Evolutionary conservation across 2,329 filamentous ascomycete genomes (phyloP), one percentile per base, ranked within the genome.

Genomic region (Juglanconis sp.): DNA sequence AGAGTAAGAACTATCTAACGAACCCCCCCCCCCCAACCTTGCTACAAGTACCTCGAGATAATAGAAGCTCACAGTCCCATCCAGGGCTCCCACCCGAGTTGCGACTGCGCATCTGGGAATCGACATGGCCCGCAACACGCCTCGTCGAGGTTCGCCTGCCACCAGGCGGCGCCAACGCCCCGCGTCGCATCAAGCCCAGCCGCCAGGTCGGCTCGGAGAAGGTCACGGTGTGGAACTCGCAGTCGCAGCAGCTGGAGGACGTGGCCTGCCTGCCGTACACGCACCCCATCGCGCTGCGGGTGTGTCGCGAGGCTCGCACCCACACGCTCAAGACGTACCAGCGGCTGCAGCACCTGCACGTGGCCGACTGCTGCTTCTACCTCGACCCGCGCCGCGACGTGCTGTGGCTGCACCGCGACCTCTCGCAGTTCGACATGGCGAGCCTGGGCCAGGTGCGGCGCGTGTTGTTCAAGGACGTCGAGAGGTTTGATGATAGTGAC

Each of bases 391-490:
- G 10, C 2, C 56, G 44, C 17, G 62, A 63, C 49, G 56, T 63
- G 42, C 48, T 63, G 36, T 63, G 62, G 62, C 62, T 63, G 54
- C 61, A 63, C 38, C 61, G 58, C 30, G 61, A 63, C 55, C 58
- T 63, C 40, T 61, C 58, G 54, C 61, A 63, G 54, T 63, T 63
- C 52, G 54, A 57, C 54, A 44, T 47, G 51, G 38, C 51, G 2
- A 53, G 55, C 40, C 50, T 63, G 47, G 35, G 47, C 7, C 30
- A 3, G 13, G 61, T 56, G 51, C 50, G 53, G 47, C 51, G 61
- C 5, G 58, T 63, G 24, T 51, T 63, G 8, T 61, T 63, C 61
- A 63, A 63, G 61, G 61, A 63, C 40, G 61, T 63, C 8, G 61
- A 63, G 61, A 46, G 61, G 40, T 47, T 35, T 40, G 61, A 58